Conservation (phyloP, 305 asterid species). For the Solanum chacoense region DNA sequence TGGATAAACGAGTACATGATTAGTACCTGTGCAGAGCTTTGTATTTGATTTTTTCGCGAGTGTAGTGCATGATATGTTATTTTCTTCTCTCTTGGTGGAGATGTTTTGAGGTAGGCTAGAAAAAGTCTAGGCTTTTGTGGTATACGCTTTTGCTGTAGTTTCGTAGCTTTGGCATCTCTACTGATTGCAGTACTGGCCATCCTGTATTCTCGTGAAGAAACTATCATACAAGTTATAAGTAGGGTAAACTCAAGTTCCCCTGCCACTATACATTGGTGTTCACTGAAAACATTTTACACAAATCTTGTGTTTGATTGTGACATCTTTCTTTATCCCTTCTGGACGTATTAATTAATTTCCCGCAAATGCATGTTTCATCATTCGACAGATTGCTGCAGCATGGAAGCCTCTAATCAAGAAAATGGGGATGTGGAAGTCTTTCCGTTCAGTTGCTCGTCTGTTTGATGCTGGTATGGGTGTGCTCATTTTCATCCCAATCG, state of each 20-base stretch:
- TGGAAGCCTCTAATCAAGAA: conserved; percentile 94
- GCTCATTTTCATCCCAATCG: conserved; percentile 74
- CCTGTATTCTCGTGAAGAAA: not conserved
- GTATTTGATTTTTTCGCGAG: not conserved
- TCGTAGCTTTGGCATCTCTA: not conserved
- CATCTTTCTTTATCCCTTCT: not conserved
- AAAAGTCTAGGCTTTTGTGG: not conserved
- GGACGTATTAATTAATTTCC: not conserved
- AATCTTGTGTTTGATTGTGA: not conserved
- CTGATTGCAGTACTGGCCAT: not conserved
- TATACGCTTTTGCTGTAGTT: not conserved
- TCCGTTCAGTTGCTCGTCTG: conserved; percentile 74
- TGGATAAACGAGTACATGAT: not conserved
- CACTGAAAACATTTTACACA: not conserved
- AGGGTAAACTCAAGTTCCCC: not conserved
- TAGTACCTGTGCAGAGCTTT: not conserved
- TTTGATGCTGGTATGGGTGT: conserved; percentile 93
- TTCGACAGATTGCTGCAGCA: conserved; percentile 62
- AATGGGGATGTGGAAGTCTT: conserved; percentile 86
- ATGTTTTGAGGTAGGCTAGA: not conserved
- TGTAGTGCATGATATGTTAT: not conserved
- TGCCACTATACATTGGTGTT: not conserved
- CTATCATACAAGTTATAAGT: not conserved
- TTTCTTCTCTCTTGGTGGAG: not conserved
- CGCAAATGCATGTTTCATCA: not conserved